Evolutionary conservation across 306 rosid genomes (phyloP), one percentile per base, ranked within the genome.

Genomic region (Medicago arabica): DNA sequence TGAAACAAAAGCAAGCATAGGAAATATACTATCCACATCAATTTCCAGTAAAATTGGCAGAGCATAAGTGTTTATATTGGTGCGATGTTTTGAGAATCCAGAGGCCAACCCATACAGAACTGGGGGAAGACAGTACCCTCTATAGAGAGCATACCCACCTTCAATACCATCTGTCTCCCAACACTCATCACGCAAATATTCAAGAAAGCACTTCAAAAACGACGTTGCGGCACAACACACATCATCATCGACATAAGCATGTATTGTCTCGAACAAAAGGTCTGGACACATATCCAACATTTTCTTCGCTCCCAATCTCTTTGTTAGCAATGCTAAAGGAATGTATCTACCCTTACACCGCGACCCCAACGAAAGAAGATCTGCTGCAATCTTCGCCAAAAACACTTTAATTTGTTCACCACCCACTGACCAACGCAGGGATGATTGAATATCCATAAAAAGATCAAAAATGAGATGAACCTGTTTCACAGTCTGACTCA

Each of bases 401-500:
- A 86, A 89, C 9, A 60, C 78, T 69, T 80, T 95, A 75, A 92
- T 85, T 67, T 81, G 88, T 58, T 86, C 91, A 59, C 89, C 86
- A 6, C 91, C 88, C 72, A 87, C 97, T 0, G 97, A 88, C 92
- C 91, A 85, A 66, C 76, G 68, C 73, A 95, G 88, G 14, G 93
- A 85, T 17, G 96, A 89, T 50, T 91, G 97, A 84, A 95, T 92
- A 83, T 95, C 99, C 69, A 95, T 64, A 81, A 89, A 90, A 64
- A 95, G 97, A 85, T 95, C 91, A 67, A 95, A 95, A 79, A 92
- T 84, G 36, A 90, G 91, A 84, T 92, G 99, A 78, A 90, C 97
- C 81, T 95, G 99, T 58, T 86, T 95, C 83, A 95, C 99, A 2
- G 99, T 95, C 80, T 95, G 99, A 86, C 93, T 95, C 76, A 95